A percentile compares a stretch with the other conserved stretches of the same genome.
Evolutionary conservation across 352 stramenopile genomes (phyloP).

Genomic region (Phytopythium aichiense): DNA sequence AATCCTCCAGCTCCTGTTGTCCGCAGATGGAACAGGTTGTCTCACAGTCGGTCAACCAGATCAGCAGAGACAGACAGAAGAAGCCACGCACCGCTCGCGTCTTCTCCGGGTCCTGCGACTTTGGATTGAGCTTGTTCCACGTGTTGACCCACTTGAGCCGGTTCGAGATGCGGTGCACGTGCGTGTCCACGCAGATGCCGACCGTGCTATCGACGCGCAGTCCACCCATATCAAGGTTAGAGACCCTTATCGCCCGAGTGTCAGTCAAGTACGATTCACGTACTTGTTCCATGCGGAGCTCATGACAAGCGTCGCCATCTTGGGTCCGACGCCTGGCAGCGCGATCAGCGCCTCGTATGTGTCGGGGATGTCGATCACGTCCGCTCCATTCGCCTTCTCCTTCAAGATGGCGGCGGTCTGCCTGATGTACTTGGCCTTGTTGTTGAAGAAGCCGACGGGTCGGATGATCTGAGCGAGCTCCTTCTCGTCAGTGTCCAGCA

Average conservation of each 20-base stretch:
- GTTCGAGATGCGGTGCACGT: conserved; percentile 97
- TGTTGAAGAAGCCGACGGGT: conserved; percentile 95
- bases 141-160: conserved; percentile 92
- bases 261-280: conserved; percentile 1
- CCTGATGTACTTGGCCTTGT: conserved; percentile 96
- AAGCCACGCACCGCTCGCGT: conserved; percentile 60
- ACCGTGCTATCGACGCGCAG: conserved; percentile 34
- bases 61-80: conserved; percentile 4
- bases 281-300: conserved; percentile 88
- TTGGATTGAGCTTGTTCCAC: conserved; percentile 80
- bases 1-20: conserved; percentile 89
- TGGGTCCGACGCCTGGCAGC: conserved; percentile 93
- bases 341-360: conserved; percentile 89
- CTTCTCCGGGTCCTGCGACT: conserved; percentile 88
- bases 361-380: conserved; percentile 86
- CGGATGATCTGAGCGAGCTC: conserved; percentile 88
- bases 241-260: not conserved
- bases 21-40: not conserved
- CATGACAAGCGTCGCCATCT: conserved; percentile 97
- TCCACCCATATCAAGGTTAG: not conserved
- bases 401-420: conserved; percentile 58
- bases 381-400: conserved; percentile 20
- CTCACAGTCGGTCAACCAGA: not conserved
- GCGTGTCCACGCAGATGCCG: conserved; percentile 96
- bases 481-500: conserved; percentile 81